Evolutionary conservation across 371 early-diverging fungal species (phyloP), one percentile per base, ranked within the genome.

Genomic region (Haplosporangium sp.): DNA sequence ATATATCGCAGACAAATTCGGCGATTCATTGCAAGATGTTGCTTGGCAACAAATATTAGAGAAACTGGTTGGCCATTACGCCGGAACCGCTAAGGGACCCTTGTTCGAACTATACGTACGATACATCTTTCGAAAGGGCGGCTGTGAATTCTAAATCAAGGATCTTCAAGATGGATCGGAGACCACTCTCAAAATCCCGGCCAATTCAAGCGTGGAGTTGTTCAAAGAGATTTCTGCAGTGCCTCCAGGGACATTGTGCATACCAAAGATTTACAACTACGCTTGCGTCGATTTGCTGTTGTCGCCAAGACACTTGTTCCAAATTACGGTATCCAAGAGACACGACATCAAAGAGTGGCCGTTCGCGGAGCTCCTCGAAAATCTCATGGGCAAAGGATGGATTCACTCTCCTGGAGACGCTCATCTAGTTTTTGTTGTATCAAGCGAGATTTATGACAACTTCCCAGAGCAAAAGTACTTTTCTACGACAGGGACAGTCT

Each of bases 61-160:
- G 37, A 48, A 47, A 23, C 48, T 47, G 20, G 18, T 47, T 37
- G 37, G 0, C 46, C 37, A 21, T 29, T 12, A n/a, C 38, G 2
- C 14, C 59, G 51, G 23, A 40, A 18, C 1, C 45, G 16, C 50
- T 41, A 59, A 47, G 20, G 62, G 62, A 13, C 12, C 42, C 38
- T 36, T 64, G 47, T 64, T 64, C 42, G 56, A 55, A 64, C 12
- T 47, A 55, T 55, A 64, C 55, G 55, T 64, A 13, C 55, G 48
- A 18, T 46, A 55, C 53, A 55, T 64, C 55, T 64, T 64, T 46
- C 64, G 64, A 55, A 55, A 64, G 46, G 64, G 64, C 18, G 64
- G 55, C 55, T 43, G 43, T 29, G 36, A 38, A 36, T 64, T 64
- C 36, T 41, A 55, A 55, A 23, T 54, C 42, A 53, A 55, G 64